Evolutionary conservation across 305 asterid species (phyloP).

Genomic region (Solanum aculeatissimum): DNA sequence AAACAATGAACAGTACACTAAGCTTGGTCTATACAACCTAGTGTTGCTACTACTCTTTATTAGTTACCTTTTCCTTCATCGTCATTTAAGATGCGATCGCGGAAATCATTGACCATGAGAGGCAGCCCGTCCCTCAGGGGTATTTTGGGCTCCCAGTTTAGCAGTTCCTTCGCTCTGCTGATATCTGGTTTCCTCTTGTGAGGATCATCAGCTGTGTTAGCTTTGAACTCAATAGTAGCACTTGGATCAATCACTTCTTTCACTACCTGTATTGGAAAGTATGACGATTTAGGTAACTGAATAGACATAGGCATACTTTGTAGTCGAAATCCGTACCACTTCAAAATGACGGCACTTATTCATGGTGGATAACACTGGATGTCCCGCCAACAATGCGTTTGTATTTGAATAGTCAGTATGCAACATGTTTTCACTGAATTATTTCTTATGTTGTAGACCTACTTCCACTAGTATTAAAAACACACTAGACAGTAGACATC

Average conservation of each 20-base stretch:
- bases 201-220: slow-evolving; percentile 98
- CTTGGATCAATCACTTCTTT: slow-evolving; percentile 87
- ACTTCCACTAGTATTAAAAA: not conserved
- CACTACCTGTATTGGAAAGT: slow-evolving; percentile 42
- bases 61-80: slow-evolving; percentile 87
- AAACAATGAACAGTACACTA: not conserved
- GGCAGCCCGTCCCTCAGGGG: slow-evolving; percentile 80
- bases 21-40: not conserved
- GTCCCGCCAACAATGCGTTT: not conserved
- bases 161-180: slow-evolving; percentile 74
- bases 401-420: not conserved
- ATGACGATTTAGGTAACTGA: not conserved
- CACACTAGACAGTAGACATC: not conserved
- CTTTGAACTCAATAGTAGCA: slow-evolving; percentile 64
- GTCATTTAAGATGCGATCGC: slow-evolving; percentile 90
- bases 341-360: not conserved
- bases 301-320: not conserved
- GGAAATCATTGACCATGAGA: slow-evolving; percentile 76
- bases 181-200: slow-evolving; percentile 97
- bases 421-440: not conserved
- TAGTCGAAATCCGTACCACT: not conserved
- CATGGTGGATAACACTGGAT: not conserved
- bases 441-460: not conserved
- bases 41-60: slow-evolving; percentile 14
- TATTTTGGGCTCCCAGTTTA: slow-evolving; percentile 94